Base-by-base conservation (phyloP, 805 yeast genomes). In the Starmera quercuum region DNA sequence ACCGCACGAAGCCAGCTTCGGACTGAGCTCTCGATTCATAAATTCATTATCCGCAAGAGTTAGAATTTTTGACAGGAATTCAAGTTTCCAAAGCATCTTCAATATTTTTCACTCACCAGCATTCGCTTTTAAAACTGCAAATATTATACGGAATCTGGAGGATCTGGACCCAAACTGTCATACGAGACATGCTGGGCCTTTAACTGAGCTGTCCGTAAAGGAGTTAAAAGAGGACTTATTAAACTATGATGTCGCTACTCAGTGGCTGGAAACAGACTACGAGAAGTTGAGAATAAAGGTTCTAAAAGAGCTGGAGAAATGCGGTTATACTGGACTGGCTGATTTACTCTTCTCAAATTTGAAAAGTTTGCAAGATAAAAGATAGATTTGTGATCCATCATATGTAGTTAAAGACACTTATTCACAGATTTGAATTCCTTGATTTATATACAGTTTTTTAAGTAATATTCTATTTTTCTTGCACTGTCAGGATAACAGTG, bases 271-370 rank as follows among this genome's bases (percentile, higher is more conserved):
- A n/a, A 37, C 51, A 18, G 51, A 49, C 12, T 68, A 64, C 44
- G 71, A 67, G n/a, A 69, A 64, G 10, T 37, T 77, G 19, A 65
- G 71, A 38, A 42, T 73, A 4, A 53, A 58, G 18, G 51, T 77
- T 0, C 47, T 79, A 40, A 59, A 60, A 24, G 45, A 57, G 14
- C 45, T 78, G 14, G 54, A 64, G 8, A 36, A 35, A 0, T 20
- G 47, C 14, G 78, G 80, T 3, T 77, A 69, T 36, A 41, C 37
- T 7, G 78, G 82, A 0, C 40, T 78, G 4, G 58, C 68, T 4
- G 64, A 63, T 21, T 60, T 80, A 28, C 46, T 80, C 13, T 73
- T 69, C 44, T 63, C 68, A 14, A 75, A 79, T 23, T 42, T 79
- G 41, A 71, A 69, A 44, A 68, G 78, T 39, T 53, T 77, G 9